Percentiles rank a stretch among this genome's conserved stretches.
Evolutionary conservation across 768 basidiomycete genomes (phyloP).

Genomic region (Neoboletus brunneissimus): DNA sequence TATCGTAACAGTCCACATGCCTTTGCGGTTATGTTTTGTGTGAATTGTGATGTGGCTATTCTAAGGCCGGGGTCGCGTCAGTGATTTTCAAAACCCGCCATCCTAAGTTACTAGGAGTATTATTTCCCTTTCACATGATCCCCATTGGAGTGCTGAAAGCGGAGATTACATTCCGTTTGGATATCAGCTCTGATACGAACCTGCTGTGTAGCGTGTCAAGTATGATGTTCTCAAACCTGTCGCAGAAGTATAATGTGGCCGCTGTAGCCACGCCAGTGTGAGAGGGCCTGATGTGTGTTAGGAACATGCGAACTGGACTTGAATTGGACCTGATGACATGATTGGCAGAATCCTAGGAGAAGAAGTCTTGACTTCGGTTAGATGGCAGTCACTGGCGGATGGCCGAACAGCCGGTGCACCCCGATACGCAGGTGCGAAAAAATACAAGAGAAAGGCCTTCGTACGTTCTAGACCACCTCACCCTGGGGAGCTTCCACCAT

Average conservation of each 20-base stretch:
- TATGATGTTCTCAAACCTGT: background rate
- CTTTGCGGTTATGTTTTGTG: background rate
- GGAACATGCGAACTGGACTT: background rate
- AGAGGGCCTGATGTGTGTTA: background rate
- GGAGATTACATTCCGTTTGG: background rate
- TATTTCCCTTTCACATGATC: background rate
- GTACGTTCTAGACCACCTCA: background rate
- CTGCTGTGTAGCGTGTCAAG: background rate
- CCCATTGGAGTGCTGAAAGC: background rate
- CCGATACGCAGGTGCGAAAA: background rate
- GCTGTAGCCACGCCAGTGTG: background rate
- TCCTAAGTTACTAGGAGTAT: background rate
- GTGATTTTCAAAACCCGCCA: background rate
- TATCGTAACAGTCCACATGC: background rate
- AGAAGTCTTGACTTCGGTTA: too few species aligned
- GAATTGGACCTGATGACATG: background rate
- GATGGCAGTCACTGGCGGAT: background rate
- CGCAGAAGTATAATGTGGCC: background rate
- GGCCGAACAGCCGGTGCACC: background rate
- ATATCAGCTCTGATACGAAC: background rate
- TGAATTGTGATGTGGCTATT: background rate
- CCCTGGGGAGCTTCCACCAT: background rate
- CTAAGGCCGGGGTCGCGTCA: background rate
- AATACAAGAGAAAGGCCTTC: background rate
- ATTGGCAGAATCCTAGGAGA: background rate